Percentiles rank a stretch among this genome's conserved stretches.
These are phyloP conservation scores for Globisporangium carolinianum DNA, from an alignment of 352 stramenopile genomes.

Conservation along the genomic window DNA sequence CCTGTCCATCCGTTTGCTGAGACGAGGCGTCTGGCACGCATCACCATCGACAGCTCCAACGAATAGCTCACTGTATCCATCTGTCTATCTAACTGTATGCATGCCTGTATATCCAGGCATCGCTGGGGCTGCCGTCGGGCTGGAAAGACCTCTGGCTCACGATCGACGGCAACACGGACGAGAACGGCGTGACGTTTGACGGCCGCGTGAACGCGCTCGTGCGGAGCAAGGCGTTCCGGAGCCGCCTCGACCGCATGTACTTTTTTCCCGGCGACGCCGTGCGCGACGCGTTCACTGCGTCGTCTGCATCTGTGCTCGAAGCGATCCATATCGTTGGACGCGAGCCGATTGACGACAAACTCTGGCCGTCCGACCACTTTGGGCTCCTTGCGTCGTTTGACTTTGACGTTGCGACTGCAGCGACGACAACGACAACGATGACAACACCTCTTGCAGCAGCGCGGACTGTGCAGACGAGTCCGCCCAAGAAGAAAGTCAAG, in stretches of 20 bases:
- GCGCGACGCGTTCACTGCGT: constrained; percentile 7
- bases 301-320: constrained; percentile 20
- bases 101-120: constrained; percentile 12
- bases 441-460: too few species aligned
- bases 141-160: constrained; percentile 74
- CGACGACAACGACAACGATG: not conserved
- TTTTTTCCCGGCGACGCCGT: constrained; percentile 26
- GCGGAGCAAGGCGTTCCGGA: constrained; percentile 50
- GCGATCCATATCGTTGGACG: constrained; percentile 57
- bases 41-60: too few species aligned
- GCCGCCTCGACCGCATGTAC: constrained; percentile 72
- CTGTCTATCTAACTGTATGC: too few species aligned
- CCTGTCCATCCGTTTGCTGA: not conserved
- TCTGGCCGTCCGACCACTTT: constrained; percentile 77
- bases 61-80: too few species aligned
- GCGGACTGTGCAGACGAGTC: not conserved
- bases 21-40: not conserved
- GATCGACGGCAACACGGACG: constrained; percentile 56
- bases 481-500: constrained; percentile 5
- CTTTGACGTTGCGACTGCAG: constrained; percentile 18
- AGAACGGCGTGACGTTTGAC: constrained; percentile 75
- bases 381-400: constrained; percentile 46
- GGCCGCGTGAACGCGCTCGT: constrained; percentile 53
- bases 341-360: constrained; percentile 49
- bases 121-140: constrained; percentile 34